Percentiles rank a stretch among this genome's conserved stretches.
phyloP scores from a whole-genome alignment of 2,329 filamentous ascomycete genomes.

The Spiromastix sp. region DNA sequence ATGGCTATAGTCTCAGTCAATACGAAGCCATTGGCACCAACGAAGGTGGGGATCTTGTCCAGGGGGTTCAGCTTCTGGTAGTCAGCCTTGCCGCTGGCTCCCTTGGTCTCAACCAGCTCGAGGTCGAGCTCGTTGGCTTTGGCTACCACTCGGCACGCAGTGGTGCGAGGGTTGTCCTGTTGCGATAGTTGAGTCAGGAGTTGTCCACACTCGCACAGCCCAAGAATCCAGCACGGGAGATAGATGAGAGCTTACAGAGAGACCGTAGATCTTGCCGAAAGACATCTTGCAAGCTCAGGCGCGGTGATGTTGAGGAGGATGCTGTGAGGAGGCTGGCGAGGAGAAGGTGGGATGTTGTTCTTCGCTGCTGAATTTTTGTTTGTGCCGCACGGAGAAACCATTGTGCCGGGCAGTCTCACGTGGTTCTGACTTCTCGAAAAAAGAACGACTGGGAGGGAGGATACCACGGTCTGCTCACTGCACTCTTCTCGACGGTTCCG shows the following conservation, averaged over 20 bases:
- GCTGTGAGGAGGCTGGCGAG: constrained; percentile 12
- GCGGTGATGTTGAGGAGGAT: constrained; percentile 5
- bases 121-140: constrained; percentile 96
- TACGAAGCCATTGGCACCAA: constrained; percentile 81
- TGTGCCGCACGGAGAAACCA: too few species aligned
- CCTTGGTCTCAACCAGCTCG: constrained; percentile 64
- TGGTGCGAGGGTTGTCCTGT: constrained; percentile 82
- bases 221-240: constrained; percentile 11
- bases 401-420: background rate
- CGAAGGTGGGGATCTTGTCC: constrained; percentile 85
- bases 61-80: constrained; percentile 81
- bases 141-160: constrained; percentile 80
- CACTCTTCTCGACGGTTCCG: too few species aligned
- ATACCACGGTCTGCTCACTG: too few species aligned
- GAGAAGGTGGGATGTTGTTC: constrained; percentile 12
- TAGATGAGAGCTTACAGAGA: constrained; percentile 50
- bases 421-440: too few species aligned
- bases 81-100: constrained; percentile 57
- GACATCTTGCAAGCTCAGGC: constrained; percentile 54
- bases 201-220: background rate
- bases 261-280: constrained; percentile 96
- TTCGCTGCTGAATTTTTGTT: constrained; percentile 9
- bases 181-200: background rate
- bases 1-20: constrained; percentile 89
- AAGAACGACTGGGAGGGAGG: too few species aligned